Evolutionary conservation across 306 rosid genomes (phyloP), one percentile per base, ranked within the genome.

Genomic region (Corylus americana): DNA sequence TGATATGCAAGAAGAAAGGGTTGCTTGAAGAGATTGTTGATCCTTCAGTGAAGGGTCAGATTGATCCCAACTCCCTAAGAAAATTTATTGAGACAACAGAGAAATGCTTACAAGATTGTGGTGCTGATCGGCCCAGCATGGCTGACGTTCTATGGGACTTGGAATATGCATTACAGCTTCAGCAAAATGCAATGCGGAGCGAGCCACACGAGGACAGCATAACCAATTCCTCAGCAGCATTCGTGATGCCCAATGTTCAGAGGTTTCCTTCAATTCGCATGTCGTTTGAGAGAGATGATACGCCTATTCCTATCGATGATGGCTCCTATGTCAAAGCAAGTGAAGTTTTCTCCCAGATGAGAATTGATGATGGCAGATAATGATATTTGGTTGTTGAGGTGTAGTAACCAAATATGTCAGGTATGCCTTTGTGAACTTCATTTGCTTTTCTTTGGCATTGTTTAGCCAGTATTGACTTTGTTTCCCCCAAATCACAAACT

Each of bases 111-210:
- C 81, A 81, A 39, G 83, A 83, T 0, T 83, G 83, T 39, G 74
- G 83, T 37, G 31, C 16, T n/a, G 84, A 86, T 54, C 66, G 90
- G 84, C 89, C 90, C 7, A 53, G 81, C 51, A 88, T 90, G 92
- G 80, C 45, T 1, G 88, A 90, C 75, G 92, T 90, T 44, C 39
- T 82, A 11, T 88, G 94, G 94, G 91, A 88, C 71, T 74, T 88
- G 76, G 91, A 88, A 78, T 88, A 86, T 59, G 79, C 89, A 4
- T 75, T 86, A 58, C 90, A 83, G 86, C 92, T 90, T 75, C 89
- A 90, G 70, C 87, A 81, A 74, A 82, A 75, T 1, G 51, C 85
- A 55, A 78, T 7, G 58, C 64, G 22, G 2, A 77, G 82, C 79
- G 83, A 80, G 63, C 90, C 86, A 0, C 77, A 88, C 5, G 89